Conservation (phyloP, 2,329 filamentous ascomycete genomes). For the Phaeophleospora eucalypticola region DNA sequence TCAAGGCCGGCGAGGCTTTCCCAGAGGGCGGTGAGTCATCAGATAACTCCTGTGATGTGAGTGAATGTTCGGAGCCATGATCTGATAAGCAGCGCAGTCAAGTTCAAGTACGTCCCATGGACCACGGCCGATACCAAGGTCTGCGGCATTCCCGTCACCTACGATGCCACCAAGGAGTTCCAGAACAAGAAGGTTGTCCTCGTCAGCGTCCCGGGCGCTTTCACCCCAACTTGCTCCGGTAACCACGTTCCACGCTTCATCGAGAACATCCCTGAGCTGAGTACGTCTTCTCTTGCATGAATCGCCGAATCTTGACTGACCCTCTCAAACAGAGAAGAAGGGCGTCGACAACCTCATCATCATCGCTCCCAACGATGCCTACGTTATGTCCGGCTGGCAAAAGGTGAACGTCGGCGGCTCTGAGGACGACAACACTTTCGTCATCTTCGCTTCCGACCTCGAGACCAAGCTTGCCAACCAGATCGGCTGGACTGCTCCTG, state of each 20-base stretch:
- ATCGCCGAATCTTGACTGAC: background rate
- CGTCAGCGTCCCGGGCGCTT: constrained; percentile 19
- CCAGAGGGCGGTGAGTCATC: constrained; percentile 18
- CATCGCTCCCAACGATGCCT: constrained; percentile 22
- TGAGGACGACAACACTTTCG: constrained; percentile 20
- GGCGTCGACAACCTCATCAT: constrained; percentile 21
- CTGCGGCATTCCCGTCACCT: constrained; percentile 18
- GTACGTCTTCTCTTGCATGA: constrained; percentile 3
- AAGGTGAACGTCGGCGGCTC: constrained; percentile 18
- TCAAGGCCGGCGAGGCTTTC: constrained; percentile 20
- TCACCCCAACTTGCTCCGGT: constrained; percentile 22
- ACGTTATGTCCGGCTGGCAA: constrained; percentile 22
- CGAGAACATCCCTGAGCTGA: constrained; percentile 17
- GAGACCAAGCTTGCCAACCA: constrained; percentile 21
- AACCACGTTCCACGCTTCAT: constrained; percentile 21
- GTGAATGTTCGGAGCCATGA: background rate
- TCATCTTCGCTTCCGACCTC: constrained; percentile 20
- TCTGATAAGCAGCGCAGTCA: constrained; percentile 12
- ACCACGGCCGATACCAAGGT: constrained; percentile 19
- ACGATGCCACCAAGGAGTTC: constrained; percentile 20
- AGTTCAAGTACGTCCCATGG: constrained; percentile 25
- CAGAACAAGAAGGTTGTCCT: constrained; percentile 20
- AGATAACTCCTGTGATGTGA: too few species aligned
- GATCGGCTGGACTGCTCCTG: constrained; percentile 22
- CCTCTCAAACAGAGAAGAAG: constrained; percentile 10